Base-by-base conservation (phyloP, 2,329 filamentous ascomycete genomes). In the Pseudogymnoascus sp. region DNA sequence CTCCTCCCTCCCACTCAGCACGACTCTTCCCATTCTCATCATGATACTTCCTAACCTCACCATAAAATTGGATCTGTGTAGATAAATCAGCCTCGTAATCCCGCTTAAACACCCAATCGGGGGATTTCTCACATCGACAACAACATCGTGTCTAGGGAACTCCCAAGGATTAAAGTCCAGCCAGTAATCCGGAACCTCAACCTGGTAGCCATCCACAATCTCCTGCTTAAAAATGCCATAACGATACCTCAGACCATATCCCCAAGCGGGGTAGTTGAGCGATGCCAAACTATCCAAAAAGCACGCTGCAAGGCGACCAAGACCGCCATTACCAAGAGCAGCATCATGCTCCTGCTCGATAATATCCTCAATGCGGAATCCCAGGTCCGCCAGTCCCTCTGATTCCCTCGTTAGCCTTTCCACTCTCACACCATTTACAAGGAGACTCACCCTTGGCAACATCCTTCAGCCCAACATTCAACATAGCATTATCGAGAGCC, bases 141-240 rank as follows among this genome's bases (percentile, higher is more conserved):
- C 92, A 64, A 99, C 89, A 72, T 99, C 94, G 74, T 97, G 91
- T 67, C 94, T 84, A 41, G 92, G 92, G 71, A 97, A 99, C 74
- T 99, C 94, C 94, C 94, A 99, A 0, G 94, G 94, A 76, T 99
- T 99, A 76, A 97, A 97, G 74, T 97, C 94, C 60, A 99, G 85
- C 94, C 94, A 99, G 77, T 99, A 97, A 74, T 99, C 94, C 18
- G 94, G 94, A 63, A 97, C 89, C 73, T 99, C 94, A 66, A 99
- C 92, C 76, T 99, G 94, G 74, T 97, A 99, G 62, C 94, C 94
- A 71, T 97, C 89, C 63, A 97, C 87, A 69, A 99, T 97, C 78
- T 97, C 94, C 79, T 99, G 94, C 79, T 97, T 97, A 86, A 99
- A 99, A 74, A 99, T 99, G 72, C 90, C 90, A 73, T 97, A 97